Conservation (phyloP, 257 asterid genomes). For the Anisodus tanguticus region DNA sequence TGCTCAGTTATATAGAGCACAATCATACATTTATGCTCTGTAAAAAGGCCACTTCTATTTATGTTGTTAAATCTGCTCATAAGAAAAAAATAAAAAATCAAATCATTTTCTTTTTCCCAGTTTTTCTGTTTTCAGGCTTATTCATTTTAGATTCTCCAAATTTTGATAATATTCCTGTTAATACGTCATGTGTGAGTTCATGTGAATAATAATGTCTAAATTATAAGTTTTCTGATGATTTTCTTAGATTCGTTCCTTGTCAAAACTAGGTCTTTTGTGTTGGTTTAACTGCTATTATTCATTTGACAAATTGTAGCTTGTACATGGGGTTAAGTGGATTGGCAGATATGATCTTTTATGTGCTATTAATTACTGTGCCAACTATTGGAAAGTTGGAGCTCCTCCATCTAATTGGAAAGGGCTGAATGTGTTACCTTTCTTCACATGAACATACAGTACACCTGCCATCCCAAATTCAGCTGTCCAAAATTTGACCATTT, state of each 20-base stretch:
- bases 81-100: not conserved
- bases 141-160: not conserved
- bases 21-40: not conserved
- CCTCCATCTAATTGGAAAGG: constrained; percentile 15
- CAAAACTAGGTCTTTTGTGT: constrained; percentile 8
- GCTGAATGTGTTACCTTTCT: constrained; percentile 15
- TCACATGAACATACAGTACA: constrained; percentile 22
- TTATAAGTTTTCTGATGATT: not conserved
- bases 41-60: not conserved
- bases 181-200: not conserved
- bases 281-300: constrained; percentile 3
- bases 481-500: not conserved
- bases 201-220: not conserved
- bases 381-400: not conserved
- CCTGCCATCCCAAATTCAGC: constrained; percentile 9
- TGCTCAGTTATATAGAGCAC: not conserved
- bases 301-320: constrained; percentile 13
- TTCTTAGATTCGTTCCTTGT: not conserved
- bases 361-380: not conserved
- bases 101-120: not conserved
- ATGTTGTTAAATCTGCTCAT: constrained; percentile 17
- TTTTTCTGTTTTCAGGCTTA: not conserved
- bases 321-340: constrained; percentile 9
- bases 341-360: not conserved
- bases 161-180: not conserved